Evolutionary conservation across 2,329 filamentous ascomycete species (phyloP).

Genomic region (Spiromastix sp.): DNA sequence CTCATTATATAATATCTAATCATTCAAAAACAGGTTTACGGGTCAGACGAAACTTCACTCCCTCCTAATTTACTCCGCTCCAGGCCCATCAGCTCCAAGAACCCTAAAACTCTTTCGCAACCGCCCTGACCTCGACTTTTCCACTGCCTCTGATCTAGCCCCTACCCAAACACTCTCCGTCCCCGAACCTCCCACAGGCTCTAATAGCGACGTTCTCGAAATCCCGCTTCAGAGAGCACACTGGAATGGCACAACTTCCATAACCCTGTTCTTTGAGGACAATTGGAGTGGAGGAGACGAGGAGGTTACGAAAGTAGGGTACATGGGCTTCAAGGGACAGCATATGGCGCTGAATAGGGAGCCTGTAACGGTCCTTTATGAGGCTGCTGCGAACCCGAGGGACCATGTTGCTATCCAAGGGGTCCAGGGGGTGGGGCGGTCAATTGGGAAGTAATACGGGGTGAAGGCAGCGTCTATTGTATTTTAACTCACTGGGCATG

Average conservation of each 20-base stretch:
- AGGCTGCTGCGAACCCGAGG: slow-evolving; percentile 81
- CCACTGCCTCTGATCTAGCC: slow-evolving; percentile 55
- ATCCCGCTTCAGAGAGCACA: slow-evolving; percentile 76
- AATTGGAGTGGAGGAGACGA: slow-evolving; percentile 77
- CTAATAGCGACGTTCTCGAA: slow-evolving; percentile 62
- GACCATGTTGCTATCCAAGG: slow-evolving; percentile 56
- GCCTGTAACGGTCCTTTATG: slow-evolving; percentile 79
- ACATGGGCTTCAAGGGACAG: slow-evolving; percentile 88
- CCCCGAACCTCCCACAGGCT: slow-evolving; percentile 52
- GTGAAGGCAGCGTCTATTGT: slow-evolving; percentile 4
- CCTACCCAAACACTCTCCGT: slow-evolving; percentile 70
- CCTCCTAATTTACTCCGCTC: slow-evolving; percentile 72
- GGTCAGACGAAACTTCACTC: slow-evolving; percentile 89
- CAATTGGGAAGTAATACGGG: slow-evolving; percentile 32
- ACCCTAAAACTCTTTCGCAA: slow-evolving; percentile 86
- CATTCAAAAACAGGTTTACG: slow-evolving; percentile 56
- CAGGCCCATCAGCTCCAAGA: slow-evolving; percentile 58
- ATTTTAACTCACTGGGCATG: no score
- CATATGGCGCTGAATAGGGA: slow-evolving; percentile 80
- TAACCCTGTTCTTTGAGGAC: slow-evolving; percentile 83
- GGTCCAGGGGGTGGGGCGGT: slow-evolving; percentile 27
- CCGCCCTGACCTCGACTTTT: slow-evolving; percentile 77
- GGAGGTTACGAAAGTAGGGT: slow-evolving; percentile 67
- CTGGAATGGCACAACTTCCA: slow-evolving; percentile 73
- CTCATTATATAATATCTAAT: background rate